Evolutionary conservation across 257 asterid species (phyloP).

Genomic region (Jasminum sambac): DNA sequence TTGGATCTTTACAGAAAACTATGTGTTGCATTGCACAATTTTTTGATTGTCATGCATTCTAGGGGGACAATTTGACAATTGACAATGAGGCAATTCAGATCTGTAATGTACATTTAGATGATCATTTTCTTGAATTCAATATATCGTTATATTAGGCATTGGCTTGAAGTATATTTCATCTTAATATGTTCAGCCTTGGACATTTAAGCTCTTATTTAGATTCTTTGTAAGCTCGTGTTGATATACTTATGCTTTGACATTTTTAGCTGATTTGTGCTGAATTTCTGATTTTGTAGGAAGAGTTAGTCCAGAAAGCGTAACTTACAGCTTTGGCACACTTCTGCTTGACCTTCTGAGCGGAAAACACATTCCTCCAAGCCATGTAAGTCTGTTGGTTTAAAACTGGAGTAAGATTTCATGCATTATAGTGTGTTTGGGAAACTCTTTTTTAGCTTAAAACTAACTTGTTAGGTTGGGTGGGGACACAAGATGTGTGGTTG

Average conservation of each 20-base stretch:
- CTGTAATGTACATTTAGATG: not conserved
- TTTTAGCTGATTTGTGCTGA: slow-evolving; percentile 12
- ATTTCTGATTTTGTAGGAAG: slow-evolving; percentile 56
- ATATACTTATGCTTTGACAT: slow-evolving; percentile 13
- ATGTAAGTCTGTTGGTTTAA: slow-evolving; percentile 48
- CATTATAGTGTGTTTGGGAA: too few species aligned
- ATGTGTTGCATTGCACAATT: not conserved
- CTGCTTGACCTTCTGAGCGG: slow-evolving; percentile 96
- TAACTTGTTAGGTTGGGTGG: too few species aligned
- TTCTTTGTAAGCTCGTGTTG: not conserved
- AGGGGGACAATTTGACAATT: not conserved
- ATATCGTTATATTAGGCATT: not conserved
- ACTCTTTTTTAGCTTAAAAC: too few species aligned
- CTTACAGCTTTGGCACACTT: slow-evolving; percentile 91
- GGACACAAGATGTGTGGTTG: too few species aligned
- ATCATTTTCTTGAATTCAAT: not conserved
- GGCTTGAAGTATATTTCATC: slow-evolving; percentile 5
- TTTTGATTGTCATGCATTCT: not conserved
- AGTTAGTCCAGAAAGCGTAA: slow-evolving; percentile 86
- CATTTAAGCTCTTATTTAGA: not conserved
- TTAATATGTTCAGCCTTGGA: slow-evolving; percentile 2
- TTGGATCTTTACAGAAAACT: not conserved
- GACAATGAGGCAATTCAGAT: not conserved
- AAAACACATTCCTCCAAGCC: slow-evolving; percentile 96
- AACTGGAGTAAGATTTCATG: too few species aligned